Base-by-base conservation (phyloP, 2,329 filamentous ascomycete genomes). In the Phialemoniopsis sp. region DNA sequence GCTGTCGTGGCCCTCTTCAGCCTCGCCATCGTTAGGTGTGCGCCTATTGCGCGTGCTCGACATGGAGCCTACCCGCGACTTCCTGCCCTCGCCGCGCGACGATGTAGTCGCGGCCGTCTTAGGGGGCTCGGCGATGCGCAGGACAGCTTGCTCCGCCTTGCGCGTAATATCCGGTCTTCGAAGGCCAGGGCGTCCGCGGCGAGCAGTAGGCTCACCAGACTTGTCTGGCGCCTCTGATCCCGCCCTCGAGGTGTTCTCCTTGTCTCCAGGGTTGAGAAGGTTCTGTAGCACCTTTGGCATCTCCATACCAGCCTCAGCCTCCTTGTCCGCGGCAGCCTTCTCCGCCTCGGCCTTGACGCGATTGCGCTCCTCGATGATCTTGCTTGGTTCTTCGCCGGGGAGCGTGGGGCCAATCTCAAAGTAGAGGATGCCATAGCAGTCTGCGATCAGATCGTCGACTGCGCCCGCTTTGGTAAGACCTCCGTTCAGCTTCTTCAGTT, bases 381-480 rank as follows among this genome's bases (percentile, higher is more conserved):
- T 58, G 43, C 69, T 61, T 16, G 74, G 64, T 34, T 72, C 63
- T n/a, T 61, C 57, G 19, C 69, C 68, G 0, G 76, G 74, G 3
- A 89, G 63, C 4, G 68, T 70, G 32, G 76, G 76, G 3, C 80
- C 80, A 36, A 89, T 66, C 21, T 83, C 77, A 14, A 75, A 72
- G 56, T 88, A 93, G 13, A 95, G 69, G 36, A 80, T 74, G 2
- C 87, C 85, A 60, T 95, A 98, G 36, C 87, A 82, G 61, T 98
- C 93, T 16, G 84, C 86, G 48, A 96, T 86, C n/a, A 97, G 74
- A 54, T 98, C 93, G 53, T 98, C 93, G 33, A 97, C 91, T 9
- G 83, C 73, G 0, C 81, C 78, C 1, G 85, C 78, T 61, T 95
- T 96, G 77, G 94, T 93, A 8, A 95, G 72, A 34, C 84, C 85